A percentile compares a stretch with the other conserved stretches of the same genome.
Conservation (phyloP, 768 basidiomycete species). For the Leccinum imitatum region DNA sequence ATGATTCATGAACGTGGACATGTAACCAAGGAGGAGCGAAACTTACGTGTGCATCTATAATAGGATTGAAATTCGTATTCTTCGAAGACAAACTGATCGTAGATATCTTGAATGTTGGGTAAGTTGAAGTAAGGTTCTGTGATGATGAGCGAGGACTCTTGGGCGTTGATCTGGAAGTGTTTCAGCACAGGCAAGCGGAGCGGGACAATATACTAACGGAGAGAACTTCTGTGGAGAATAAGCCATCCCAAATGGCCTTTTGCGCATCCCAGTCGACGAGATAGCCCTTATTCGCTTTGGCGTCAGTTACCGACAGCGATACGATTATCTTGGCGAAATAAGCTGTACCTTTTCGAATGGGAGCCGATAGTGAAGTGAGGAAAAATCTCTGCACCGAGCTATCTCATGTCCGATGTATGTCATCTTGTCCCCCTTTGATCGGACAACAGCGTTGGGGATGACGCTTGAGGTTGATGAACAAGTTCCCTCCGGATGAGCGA, state of each 20-base stretch:
- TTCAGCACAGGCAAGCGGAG: constrained; percentile 7
- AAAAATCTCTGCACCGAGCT: constrained; percentile 71
- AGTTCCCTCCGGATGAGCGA: background rate
- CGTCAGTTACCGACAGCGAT: constrained; percentile 6
- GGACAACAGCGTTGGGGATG: constrained; percentile 78
- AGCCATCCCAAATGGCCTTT: constrained; percentile 90
- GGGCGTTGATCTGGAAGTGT: constrained; percentile 62
- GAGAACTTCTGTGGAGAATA: constrained; percentile 73
- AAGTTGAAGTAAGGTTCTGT: constrained; percentile 96
- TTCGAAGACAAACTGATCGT: constrained; percentile 95
- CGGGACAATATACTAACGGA: constrained; percentile 44
- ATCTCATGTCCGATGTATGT: constrained; percentile 89
- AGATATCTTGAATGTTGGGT: constrained; percentile 86
- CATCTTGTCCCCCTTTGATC: constrained; percentile 79
- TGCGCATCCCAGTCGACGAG: constrained; percentile 95
- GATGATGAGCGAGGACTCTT: constrained; percentile 72
- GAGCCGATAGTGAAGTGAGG: constrained; percentile 77
- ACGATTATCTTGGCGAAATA: background rate
- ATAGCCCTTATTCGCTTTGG: constrained; percentile 64
- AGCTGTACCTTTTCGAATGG: constrained; percentile 80
- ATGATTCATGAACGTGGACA: constrained; percentile 20
- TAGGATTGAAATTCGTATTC: constrained; percentile 93
- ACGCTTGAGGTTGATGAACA: constrained; percentile 42
- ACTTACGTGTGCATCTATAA: constrained; percentile 77
- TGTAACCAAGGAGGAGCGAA: constrained; percentile 18